Evolutionary conservation across 129 eudicot species (phyloP).

Genomic region (Dittrichia graveolens): DNA sequence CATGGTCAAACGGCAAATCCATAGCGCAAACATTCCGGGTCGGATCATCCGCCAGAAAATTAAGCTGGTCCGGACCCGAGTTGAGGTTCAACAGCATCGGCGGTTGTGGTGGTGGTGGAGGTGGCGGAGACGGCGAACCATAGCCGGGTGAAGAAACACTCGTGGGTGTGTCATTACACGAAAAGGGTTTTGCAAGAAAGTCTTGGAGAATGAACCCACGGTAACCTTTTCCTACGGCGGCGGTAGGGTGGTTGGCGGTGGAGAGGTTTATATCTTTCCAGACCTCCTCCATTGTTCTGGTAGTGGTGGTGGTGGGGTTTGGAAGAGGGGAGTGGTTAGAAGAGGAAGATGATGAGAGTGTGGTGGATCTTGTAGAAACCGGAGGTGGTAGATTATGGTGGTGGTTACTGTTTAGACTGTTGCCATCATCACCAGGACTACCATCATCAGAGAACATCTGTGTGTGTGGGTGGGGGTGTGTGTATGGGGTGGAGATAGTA

Average conservation of each 20-base stretch:
- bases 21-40: slow-evolving; percentile 28
- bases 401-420: slow-evolving; percentile 23
- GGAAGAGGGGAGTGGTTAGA: slow-evolving; percentile 27
- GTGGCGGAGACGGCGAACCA: slow-evolving; percentile 33
- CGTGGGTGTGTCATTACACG: slow-evolving; percentile 30
- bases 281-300: slow-evolving; percentile 66
- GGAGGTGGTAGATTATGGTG: slow-evolving; percentile 4
- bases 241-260: slow-evolving; percentile 33
- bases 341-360: slow-evolving; percentile 34
- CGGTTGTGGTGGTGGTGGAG: slow-evolving; percentile 28
- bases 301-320: slow-evolving; percentile 1
- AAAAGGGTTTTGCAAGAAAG: slow-evolving; percentile 56
- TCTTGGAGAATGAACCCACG: slow-evolving; percentile 53
- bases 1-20: slow-evolving; percentile 41
- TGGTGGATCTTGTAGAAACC: neutral
- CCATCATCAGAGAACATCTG: slow-evolving; percentile 41
- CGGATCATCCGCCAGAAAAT: slow-evolving; percentile 24
- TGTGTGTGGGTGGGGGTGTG: slow-evolving; percentile 26
- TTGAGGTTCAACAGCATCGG: slow-evolving; percentile 44
- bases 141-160: slow-evolving; percentile 19
- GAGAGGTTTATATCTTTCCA: slow-evolving; percentile 63
- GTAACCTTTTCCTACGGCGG: slow-evolving; percentile 29
- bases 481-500: slow-evolving; percentile 22
- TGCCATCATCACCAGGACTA: slow-evolving; percentile 1
- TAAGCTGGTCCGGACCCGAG: slow-evolving; percentile 41